Evolutionary conservation across 805 yeast genomes (phyloP).

Genomic region (Candida tallmaniae): DNA sequence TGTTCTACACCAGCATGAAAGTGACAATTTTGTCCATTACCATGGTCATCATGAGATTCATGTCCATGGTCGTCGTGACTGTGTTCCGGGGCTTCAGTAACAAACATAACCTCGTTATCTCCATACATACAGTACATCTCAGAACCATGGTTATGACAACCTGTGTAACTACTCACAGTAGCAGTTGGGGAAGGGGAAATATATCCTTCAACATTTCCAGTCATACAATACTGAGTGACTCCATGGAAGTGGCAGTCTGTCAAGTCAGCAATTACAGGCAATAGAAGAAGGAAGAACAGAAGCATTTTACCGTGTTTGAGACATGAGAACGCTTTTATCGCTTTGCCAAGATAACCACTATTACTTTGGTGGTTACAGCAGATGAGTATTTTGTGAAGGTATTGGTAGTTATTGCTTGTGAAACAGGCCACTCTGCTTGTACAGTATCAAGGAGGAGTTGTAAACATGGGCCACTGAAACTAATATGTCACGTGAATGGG

Average conservation of each 20-base stretch:
- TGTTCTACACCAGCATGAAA: slow-evolving; percentile 33
- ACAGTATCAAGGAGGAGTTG: too few relatives aligned
- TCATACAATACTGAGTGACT: slow-evolving; percentile 14
- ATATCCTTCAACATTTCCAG: slow-evolving; percentile 19
- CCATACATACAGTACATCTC: slow-evolving; percentile 16
- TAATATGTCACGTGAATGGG: too few relatives aligned
- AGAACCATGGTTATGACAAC: slow-evolving; percentile 18
- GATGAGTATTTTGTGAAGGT: too few relatives aligned
- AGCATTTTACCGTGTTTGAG: too few relatives aligned
- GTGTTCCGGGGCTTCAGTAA: slow-evolving; percentile 7
- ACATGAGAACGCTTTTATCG: not conserved
- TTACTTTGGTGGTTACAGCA: too few relatives aligned
- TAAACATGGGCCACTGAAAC: too few relatives aligned
- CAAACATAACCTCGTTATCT: slow-evolving; percentile 17
- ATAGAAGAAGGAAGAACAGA: not conserved
- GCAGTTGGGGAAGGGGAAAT: slow-evolving; percentile 17
- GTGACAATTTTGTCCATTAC: slow-evolving; percentile 18
- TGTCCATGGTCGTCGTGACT: slow-evolving; percentile 5
- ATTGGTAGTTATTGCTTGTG: too few relatives aligned
- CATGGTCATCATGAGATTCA: not conserved
- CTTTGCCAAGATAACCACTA: slow-evolving; percentile 1
- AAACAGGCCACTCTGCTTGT: too few relatives aligned
- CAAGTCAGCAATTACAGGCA: not conserved
- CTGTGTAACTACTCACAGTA: slow-evolving; percentile 8
- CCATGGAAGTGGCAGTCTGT: slow-evolving; percentile 19